Base-by-base conservation (phyloP, 176 grass and related monocot species). In the Tillandsia leiboldiana region DNA sequence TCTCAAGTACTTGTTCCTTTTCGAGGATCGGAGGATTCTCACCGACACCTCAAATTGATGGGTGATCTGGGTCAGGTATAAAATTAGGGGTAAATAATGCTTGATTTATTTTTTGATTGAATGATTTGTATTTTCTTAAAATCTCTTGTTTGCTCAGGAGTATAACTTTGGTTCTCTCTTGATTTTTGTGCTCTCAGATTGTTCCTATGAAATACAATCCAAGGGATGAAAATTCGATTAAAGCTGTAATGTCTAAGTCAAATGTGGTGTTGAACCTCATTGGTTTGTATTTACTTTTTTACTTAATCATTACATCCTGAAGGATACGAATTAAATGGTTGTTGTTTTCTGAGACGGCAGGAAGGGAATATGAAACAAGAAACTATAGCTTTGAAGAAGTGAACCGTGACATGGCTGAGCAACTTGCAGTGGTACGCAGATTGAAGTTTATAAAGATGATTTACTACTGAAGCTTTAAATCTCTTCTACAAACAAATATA, bases 301-400 rank as follows among this genome's bases (percentile, higher is more conserved):
- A 48, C 23, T 24, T 20, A 15, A 18, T 15, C 10, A 8, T 20
- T 23, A 61, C 56, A 61, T 61, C 17, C 17, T 22, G 22, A n/a
- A 5, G 47, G 56, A 69, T 50, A 26, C 12, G 8, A 18, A 23
- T 42, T 12, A 28, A 63, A 49, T 63, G 1, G 22, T 13, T 11
- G 20, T 56, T 28, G 24, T 13, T 58, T 69, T 26, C 9, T 70
- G 52, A 29, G 56, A 83, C 51, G 22, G 73, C 80, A 99, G 94
- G 89, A 62, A 78, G 84, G 47, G 94, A 99, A 48, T 99, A 84
- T 65, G 89, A 99, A 78, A 99, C 94, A 65, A 85, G 94, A 74
- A 99, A 99, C 66, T 99, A 84, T 70, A 89, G 94, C 53, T 99
- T 99, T 51, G 89, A 99, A 63, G 89, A 99, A 87, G 94, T 99